Evolutionary conservation across 345 rosid genomes (phyloP), one percentile per base, ranked within the genome.

Genomic region (Trapa incisa): DNA sequence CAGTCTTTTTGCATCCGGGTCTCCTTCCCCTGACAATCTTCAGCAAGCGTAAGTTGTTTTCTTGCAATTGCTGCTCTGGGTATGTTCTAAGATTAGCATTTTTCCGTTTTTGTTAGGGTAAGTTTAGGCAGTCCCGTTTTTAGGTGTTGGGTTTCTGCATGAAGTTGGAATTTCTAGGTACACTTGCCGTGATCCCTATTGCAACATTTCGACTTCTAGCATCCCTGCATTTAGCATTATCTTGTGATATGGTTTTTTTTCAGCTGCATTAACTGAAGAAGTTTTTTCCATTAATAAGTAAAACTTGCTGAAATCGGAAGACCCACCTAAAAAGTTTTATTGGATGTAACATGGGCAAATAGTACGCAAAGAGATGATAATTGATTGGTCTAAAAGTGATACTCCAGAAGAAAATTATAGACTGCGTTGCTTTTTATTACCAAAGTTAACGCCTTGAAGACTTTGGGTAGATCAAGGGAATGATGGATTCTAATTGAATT

Each of bases 21-120:
- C 88, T 67, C 68, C 80, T 72, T 71, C 92, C 41, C 78, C 85
- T 63, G 91, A 85, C 53, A 71, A 77, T 69, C 78, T 86, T 73
- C 89, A 78, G 75, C 95, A 81, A 66, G 86, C 99, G 97, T 91
- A 82, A 86, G 96, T 86, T 48, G 63, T 38, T 68, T 38, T 29
- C 3, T n/a, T 22, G 32, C 42, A 33, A 14, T 0, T 15, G 32
- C 41, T 63, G 37, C 35, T 38, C 36, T 43, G 7, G 8, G 39
- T 43, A 13, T 37, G 29, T 3, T 58, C 5, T 58, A 58, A 9
- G 62, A 5, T 58, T 35, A 58, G 63, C 37, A 57, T 9, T 41
- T 57, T 32, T 13, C 62, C 32, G 1, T 17, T 4, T 17, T n/a
- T 17, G 57, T n/a, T 22, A n/a, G 60, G n/a, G 9, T n/a, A n/a